Evolutionary conservation across 306 rosid genomes (phyloP), one percentile per base, ranked within the genome.

Genomic region (Oemleria cerasiformis): DNA sequence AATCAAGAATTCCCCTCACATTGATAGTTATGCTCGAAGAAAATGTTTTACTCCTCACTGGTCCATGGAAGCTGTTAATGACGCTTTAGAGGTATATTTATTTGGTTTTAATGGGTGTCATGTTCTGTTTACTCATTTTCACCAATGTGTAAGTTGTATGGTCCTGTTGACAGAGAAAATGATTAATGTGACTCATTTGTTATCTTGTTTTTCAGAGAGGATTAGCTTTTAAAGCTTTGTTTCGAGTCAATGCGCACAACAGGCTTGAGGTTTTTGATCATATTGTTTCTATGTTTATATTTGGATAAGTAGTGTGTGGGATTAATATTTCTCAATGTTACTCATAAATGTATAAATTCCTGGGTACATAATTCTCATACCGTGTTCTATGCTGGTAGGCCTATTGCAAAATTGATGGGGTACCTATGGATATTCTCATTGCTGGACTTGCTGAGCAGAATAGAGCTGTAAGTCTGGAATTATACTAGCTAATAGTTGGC

Each of bases 351-450:
- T 36, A 47, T 79, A 68, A 62, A 62, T 68, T 60, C 21, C 69
- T 47, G 7, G 21, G 11, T 21, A 17, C 50, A 5, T 55, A 36
- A 14, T 11, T 6, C 45, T 47, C 67, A 56, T 47, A 56, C 19
- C 4, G 14, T 44, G 45, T 76, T 48, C 47, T 71, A 20, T 64
- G 49, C 42, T 50, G 39, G 79, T 54, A 93, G 98, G 98, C 96
- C 36, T 94, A 91, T 74, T 94, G 98, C 83, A 84, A 57, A 80
- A 82, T 94, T 78, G 97, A 94, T 58, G 97, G 96, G 64, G 72
- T 94, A 61, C 86, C 94, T 9, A 83, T 81, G 3, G 96, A 94
- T 84, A 43, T 91, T 64, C 86, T 94, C 56, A 73, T 94, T 42
- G 65, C 72, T 73, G 97, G 97, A 77, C 73, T 78, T 76, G 74